phyloP scores from a whole-genome alignment of 768 basidiomycete genomes.

The Sarcodon sp. region DNA sequence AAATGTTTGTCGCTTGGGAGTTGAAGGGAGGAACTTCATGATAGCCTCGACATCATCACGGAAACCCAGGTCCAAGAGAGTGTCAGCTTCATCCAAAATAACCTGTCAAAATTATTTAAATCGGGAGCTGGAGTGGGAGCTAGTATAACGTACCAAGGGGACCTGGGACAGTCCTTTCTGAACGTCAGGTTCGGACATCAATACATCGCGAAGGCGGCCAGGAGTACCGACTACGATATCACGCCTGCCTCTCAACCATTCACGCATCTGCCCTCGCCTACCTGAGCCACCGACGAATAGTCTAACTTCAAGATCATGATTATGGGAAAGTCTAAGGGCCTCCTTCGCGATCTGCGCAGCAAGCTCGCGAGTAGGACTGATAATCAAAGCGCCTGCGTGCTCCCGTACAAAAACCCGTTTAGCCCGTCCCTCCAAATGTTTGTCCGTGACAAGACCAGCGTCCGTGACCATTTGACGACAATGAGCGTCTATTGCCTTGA shows the following conservation, averaged over 20 bases:
- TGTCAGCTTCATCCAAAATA: constrained; percentile 88
- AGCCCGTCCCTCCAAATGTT: constrained; percentile 17
- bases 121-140: background rate
- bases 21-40: constrained; percentile 40
- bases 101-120: constrained; percentile 31
- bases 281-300: constrained; percentile 70
- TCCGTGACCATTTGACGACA: constrained; percentile 27
- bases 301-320: constrained; percentile 60
- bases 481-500: constrained; percentile 39
- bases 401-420: constrained; percentile 25
- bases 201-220: constrained; percentile 70
- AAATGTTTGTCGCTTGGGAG: constrained; percentile 73
- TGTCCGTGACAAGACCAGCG: constrained; percentile 24
- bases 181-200: constrained; percentile 47
- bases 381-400: constrained; percentile 61
- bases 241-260: constrained; percentile 48
- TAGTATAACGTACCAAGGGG: constrained; percentile 35
- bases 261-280: constrained; percentile 51
- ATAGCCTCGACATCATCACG: constrained; percentile 75
- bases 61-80: constrained; percentile 87
- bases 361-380: constrained; percentile 84
- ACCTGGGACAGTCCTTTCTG: constrained; percentile 37
- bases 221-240: constrained; percentile 88
- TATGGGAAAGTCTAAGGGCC: constrained; percentile 48
- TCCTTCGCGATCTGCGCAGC: constrained; percentile 86